Conservation (phyloP, 768 basidiomycete species). For the Phylloporus sp. region DNA sequence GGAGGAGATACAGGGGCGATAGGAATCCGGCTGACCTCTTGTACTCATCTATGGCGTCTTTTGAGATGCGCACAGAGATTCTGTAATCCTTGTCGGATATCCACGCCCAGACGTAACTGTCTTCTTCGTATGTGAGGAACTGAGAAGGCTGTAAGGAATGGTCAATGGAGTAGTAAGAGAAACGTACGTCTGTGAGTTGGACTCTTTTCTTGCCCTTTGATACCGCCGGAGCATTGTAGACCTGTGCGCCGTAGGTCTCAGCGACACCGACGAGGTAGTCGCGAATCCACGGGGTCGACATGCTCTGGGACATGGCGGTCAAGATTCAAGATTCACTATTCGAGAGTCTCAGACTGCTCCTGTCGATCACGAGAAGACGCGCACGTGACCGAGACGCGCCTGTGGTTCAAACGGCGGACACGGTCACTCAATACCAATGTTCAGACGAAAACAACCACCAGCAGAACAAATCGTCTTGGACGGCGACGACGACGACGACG, state of each 20-base stretch:
- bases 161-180: not conserved
- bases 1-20: not conserved
- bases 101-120: slow-evolving; percentile 57
- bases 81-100: slow-evolving; percentile 54
- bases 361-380: not conserved
- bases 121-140: slow-evolving; percentile 52
- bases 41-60: slow-evolving; percentile 46
- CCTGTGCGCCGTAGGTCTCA: slow-evolving; percentile 47
- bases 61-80: slow-evolving; percentile 54
- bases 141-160: slow-evolving; percentile 24
- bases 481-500: not conserved
- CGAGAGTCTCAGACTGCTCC: too few species aligned
- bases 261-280: slow-evolving; percentile 48
- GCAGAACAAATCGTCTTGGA: not conserved
- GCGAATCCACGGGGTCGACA: slow-evolving; percentile 52
- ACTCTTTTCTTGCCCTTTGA: slow-evolving; percentile 45
- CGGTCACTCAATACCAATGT: slow-evolving; percentile 5
- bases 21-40: slow-evolving; percentile 31
- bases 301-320: slow-evolving; percentile 35
- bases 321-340: slow-evolving; percentile 13
- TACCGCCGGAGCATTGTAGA: slow-evolving; percentile 21
- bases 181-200: slow-evolving; percentile 54
- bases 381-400: slow-evolving; percentile 4
- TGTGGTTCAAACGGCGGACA: not conserved
- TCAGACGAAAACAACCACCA: slow-evolving; percentile 23